Evolutionary conservation across 345 rosid species (phyloP), one percentile per base, ranked within the genome.

Genomic region (Theobroma cacao): DNA sequence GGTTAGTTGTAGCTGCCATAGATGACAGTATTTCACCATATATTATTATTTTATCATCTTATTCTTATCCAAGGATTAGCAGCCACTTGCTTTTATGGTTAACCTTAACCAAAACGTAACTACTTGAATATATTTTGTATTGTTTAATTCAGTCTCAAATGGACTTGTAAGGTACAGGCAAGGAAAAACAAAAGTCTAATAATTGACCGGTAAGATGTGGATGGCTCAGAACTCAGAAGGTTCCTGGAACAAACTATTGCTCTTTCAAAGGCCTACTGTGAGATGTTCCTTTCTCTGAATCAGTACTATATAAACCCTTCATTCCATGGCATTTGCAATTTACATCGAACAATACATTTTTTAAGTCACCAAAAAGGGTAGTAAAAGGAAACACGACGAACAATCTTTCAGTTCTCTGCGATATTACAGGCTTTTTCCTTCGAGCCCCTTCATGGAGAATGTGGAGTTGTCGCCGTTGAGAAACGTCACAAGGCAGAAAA

Each of bases 401-500:
- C 15, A 10, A n/a, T 66, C n/a, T 66, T 22, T 26, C 73, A 45
- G 18, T 45, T 68, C 7, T 31, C 22, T 28, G 10, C n/a, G 10
- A 50, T 33, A 45, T 28, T 48, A 28, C 17, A 52, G 52, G 26
- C 10, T 31, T 33, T 50, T 18, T 18, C 1, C 1, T 52, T 52
- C 18, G 43, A 33, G 33, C 22, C 36, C 1, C 5, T 71, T n/a
- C 60, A n/a, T 72, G 47, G 62, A 50, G 63, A 52, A 55, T 24
- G 75, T 84, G 87, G 78, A 80, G 73, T 63, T 80, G 67, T 82
- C 84, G 28, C 81, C 87, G 20, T 56, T 80, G 50, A 80, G 79
- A 76, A 31, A 58, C 3, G 24, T 59, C 40, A 18, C 34, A 20
- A 71, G 59, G 71, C 69, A 84, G 81, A 80, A 75, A 69, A 76